Conservation (phyloP, 2,329 filamentous ascomycete genomes). For the Arthrobotrys musiformis region DNA sequence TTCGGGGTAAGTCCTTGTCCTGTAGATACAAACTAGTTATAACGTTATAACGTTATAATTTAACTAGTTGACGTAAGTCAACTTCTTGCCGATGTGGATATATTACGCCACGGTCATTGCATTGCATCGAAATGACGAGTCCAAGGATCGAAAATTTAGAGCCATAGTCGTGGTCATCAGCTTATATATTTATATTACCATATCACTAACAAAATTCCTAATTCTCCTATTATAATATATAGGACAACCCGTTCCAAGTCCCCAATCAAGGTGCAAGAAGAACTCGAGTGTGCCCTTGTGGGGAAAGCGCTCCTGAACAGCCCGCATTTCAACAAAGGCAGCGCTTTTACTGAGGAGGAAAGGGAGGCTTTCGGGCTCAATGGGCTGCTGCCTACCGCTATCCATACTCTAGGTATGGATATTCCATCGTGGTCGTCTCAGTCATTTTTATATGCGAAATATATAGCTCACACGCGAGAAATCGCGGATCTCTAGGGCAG, state of each 20-base stretch:
- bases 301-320: conserved; percentile 72
- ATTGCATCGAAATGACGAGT: no score
- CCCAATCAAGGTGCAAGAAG: conserved; percentile 21
- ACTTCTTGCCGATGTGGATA: no score
- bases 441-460: not conserved
- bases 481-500: conserved; percentile 67
- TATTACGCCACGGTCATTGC: no score
- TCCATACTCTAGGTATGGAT: conserved; percentile 72
- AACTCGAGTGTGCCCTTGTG: conserved; percentile 51
- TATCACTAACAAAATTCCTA: not conserved
- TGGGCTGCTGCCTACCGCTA: conserved; percentile 76
- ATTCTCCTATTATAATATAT: no score
- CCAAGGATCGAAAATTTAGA: no score
- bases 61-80: no score
- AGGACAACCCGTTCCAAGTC: conserved; percentile 27
- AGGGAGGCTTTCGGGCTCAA: conserved; percentile 75
- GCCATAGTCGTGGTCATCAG: no score
- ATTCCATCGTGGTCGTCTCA: no score
- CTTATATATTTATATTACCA: no score
- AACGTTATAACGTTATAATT: no score
- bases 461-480: not conserved
- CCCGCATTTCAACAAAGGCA: conserved; percentile 83
- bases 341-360: conserved; percentile 77
- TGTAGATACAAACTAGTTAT: not conserved
- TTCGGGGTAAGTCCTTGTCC: not conserved